These are phyloP conservation scores for Ceriops decandra DNA, from an alignment of 345 rosid genomes.

Conservation along the genomic window DNA sequence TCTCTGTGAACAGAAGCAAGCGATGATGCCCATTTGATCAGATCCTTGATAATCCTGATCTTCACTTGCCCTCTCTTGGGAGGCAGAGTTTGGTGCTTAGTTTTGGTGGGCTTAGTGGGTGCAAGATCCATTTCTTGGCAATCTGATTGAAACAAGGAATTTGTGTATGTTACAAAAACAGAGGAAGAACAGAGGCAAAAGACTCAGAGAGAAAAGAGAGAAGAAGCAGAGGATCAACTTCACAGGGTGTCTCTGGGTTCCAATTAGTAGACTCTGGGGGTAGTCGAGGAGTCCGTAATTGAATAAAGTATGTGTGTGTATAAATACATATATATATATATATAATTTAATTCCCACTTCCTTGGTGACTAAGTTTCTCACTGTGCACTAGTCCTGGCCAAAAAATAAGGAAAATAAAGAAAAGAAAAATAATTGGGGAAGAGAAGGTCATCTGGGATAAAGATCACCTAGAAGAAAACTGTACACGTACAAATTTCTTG, in stretches of 20 bases:
- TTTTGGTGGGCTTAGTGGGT: background rate
- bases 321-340: no score
- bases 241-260: background rate
- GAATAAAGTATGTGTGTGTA: no score
- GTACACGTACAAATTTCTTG: no score
- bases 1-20: no score
- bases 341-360: no score
- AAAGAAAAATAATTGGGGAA: no score
- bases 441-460: no score
- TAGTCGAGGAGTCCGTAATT: no score
- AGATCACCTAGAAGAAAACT: no score
- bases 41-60: conserved; percentile 8
- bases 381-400: no score
- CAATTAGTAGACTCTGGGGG: background rate
- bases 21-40: background rate
- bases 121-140: background rate
- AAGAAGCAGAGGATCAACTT: background rate
- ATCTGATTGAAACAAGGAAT: background rate
- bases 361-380: no score
- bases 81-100: background rate
- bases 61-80: conserved; percentile 23
- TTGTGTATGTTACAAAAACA: background rate
- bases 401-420: no score
- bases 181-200: background rate
- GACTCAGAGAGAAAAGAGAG: background rate